Evolutionary conservation across 2,329 filamentous ascomycete species (phyloP).

Genomic region (Colletotrichum lini): DNA sequence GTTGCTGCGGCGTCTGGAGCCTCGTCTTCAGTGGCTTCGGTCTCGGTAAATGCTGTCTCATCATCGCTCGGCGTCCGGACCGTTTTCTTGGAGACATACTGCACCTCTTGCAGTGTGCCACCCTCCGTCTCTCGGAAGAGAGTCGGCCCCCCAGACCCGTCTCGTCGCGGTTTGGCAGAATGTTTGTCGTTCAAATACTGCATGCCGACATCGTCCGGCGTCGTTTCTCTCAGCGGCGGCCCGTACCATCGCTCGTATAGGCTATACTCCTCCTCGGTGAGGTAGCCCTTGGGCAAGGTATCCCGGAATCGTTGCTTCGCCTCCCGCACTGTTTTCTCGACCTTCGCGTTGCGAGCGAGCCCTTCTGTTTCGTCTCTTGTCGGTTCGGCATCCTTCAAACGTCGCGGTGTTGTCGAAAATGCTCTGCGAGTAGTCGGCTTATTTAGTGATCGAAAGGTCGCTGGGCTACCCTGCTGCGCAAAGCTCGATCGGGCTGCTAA

Average conservation of each 20-base stretch:
- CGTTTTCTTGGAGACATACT: slow-evolving; percentile 52
- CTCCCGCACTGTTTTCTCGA: slow-evolving; percentile 77
- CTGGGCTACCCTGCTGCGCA: slow-evolving; percentile 20
- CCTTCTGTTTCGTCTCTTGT: slow-evolving; percentile 43
- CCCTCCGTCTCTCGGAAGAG: slow-evolving; percentile 69
- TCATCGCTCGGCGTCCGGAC: background rate
- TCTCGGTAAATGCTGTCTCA: background rate
- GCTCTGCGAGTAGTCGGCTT: slow-evolving; percentile 20
- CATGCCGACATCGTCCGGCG: slow-evolving; percentile 71
- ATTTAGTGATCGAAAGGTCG: slow-evolving; percentile 15
- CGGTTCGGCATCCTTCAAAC: background rate
- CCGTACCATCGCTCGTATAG: slow-evolving; percentile 89
- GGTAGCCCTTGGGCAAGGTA: slow-evolving; percentile 78
- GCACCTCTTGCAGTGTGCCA: slow-evolving; percentile 74
- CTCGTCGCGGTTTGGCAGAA: background rate
- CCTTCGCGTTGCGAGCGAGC: slow-evolving; percentile 50
- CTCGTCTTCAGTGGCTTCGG: slow-evolving; percentile 7
- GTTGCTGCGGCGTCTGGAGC: slow-evolving; percentile 52
- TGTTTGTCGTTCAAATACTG: slow-evolving; percentile 47
- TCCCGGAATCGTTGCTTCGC: slow-evolving; percentile 84
- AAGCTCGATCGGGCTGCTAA: slow-evolving; percentile 1
- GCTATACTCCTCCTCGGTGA: slow-evolving; percentile 78
- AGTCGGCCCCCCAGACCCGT: slow-evolving; percentile 46
- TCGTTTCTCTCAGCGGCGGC: slow-evolving; percentile 75
- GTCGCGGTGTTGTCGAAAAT: slow-evolving; percentile 6